Base-by-base conservation (phyloP, 148 eudicot species). In the Spergularia marina region DNA sequence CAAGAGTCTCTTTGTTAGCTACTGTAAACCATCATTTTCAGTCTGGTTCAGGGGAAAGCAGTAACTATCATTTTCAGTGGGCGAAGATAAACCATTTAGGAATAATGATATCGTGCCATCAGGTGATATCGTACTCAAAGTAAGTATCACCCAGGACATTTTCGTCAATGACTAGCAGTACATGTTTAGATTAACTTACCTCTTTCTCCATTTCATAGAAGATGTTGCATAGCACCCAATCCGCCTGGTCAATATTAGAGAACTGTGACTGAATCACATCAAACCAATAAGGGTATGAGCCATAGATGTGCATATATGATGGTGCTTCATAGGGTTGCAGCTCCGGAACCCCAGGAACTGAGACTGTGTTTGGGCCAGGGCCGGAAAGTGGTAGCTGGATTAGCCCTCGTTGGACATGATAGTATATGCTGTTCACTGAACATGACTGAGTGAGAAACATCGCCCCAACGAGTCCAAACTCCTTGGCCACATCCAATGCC, bases 381-480 rank as follows among this genome's bases (percentile, higher is more conserved):
- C 74, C 81, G 16, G 77, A 76, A 23, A 81, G 78, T 1, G 79
- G 82, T 0, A 87, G 44, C 70, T 76, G 59, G 56, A 84, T 77
- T 64, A 81, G 73, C 61, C 93, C 93, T 39, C 78, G 54, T 16
- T 89, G 73, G 1, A 82, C 86, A 71, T 81, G 84, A 44, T 89
- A 89, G 74, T 87, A 89, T 30, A 89, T 71, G 57, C 72, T 73
- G 39, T 86, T 85, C 5, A 89, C 86, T 0, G 80, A 80, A 76
- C 93, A 87, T 18, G 89, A 40, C 58, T 89, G 93, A 6, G 93
- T 85, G 65, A 89, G 87, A 49, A 87, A 89, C 10, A 76, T 16
- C 56, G 76, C 90, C 39, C 78, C 76, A 55, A 76, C 39, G 12
- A 89, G 71, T 6, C 84, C 85, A 65, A 58, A 72, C 9, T 80